phyloP scores from a whole-genome alignment of 306 rosid genomes.

The Begonia loranthoides region DNA sequence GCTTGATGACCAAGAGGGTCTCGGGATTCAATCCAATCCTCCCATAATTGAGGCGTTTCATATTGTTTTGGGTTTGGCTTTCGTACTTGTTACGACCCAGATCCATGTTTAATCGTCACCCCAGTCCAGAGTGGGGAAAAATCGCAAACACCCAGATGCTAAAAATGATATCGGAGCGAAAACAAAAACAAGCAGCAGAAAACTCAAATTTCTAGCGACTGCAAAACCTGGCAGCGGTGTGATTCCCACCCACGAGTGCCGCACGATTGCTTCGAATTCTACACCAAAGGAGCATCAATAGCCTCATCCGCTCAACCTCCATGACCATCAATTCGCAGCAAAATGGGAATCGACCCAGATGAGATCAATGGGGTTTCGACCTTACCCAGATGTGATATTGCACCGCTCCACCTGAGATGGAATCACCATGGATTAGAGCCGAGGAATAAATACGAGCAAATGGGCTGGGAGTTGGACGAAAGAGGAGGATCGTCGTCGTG shows the following conservation, averaged over 20 bases:
- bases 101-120: slow-evolving; percentile 4
- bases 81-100: too few relatives aligned
- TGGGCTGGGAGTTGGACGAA: too few relatives aligned
- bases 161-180: neutral
- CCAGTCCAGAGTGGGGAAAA: slow-evolving; percentile 7
- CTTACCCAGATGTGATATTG: neutral
- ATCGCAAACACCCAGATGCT: slow-evolving; percentile 21
- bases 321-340: slow-evolving; percentile 4
- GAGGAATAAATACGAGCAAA: neutral
- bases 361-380: slow-evolving; percentile 12
- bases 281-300: slow-evolving; percentile 45
- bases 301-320: slow-evolving; percentile 63
- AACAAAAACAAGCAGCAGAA: neutral
- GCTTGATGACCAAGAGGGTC: slow-evolving; percentile 24
- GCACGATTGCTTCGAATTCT: slow-evolving; percentile 22
- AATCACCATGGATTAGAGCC: neutral
- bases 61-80: slow-evolving; percentile 11
- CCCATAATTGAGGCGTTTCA: slow-evolving; percentile 16
- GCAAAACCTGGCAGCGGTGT: slow-evolving; percentile 75
- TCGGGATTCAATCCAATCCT: slow-evolving; percentile 20
- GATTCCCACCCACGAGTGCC: slow-evolving; percentile 83
- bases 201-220: slow-evolving; percentile 31
- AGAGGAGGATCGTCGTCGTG: too few relatives aligned
- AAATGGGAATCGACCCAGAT: slow-evolving; percentile 17
- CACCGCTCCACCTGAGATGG: neutral